Base-by-base conservation (phyloP, 202 grass and related monocot genomes). In the Schoenoplectus triqueter region DNA sequence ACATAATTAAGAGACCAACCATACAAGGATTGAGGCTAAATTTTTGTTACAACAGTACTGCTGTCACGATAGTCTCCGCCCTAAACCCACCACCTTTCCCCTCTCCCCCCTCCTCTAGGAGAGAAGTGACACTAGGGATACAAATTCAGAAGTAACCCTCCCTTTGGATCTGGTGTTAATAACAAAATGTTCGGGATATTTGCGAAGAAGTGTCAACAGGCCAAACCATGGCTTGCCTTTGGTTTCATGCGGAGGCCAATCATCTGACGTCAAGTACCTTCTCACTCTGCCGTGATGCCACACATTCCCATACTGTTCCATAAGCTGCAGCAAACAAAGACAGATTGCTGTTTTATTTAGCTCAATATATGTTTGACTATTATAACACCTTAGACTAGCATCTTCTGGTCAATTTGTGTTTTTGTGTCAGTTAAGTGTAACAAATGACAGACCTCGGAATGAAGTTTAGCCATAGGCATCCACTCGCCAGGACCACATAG, bases 381-480 rank as follows among this genome's bases (percentile, higher is more conserved):
- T 62, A 57, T 64, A 64, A 73, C 54, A 13, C 55, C 52, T 63
- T 13, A 6, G 3, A 71, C 48, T 64, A 7, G 3, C 39, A 61
- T 22, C 14, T 5, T 51, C 57, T 78, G 5, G 13, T 39, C 19
- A 41, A 41, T 78, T 73, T 78, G 50, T 59, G 13, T 3, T 76
- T 39, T 31, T 56, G 19, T 13, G 22, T 54, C 48, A 74, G 73
- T 77, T 15, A 57, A 42, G 22, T 78, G 11, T 78, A 78, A 41
- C 17, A 78, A 44, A 66, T 84, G 45, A 89, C 83, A 86, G 85
- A 97, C 94, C 94, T 97, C 87, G 57, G 88, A 80, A 73, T 97
- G 94, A 60, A 97, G 94, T 86, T 84, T 94, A 86, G 87, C 87
- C 89, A 97, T 91, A 73, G 92, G 90, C 87, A 97, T 88, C 92